Base-by-base conservation (phyloP, 805 yeast genomes). In the Metschnikowia koreensis region DNA sequence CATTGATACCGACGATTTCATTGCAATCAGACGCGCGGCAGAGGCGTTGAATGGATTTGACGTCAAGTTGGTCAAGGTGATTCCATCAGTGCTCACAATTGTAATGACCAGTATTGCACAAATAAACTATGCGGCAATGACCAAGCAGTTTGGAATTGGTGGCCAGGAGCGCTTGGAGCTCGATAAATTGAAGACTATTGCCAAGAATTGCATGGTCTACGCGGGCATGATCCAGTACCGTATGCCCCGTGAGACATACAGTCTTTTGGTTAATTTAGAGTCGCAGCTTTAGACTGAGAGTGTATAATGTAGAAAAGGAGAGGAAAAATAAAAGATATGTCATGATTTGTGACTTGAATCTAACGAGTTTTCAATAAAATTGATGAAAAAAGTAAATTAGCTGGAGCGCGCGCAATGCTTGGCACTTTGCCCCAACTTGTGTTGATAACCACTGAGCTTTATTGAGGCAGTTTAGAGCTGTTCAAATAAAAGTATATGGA, bases 201-300 rank as follows among this genome's bases (percentile, higher is more conserved):
- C 96, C 2, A 86, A 83, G 66, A 90, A 90, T 68, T 87, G 96
- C 68, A 90, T 92, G 91, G 82, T 92, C 3, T 93, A 87, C 67
- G 96, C 97, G 7, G 98, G 97, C 54, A 87, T 93, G 84, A 86
- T 92, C 37, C 96, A 89, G 70, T 91, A 88, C 69, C 85, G 87
- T 66, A 89, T 92, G 96, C 96, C 97, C 8, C 70, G 86, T 52
- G 96, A 89, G 60, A 84, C 89, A 0, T 89, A 87, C 65, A 82
- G 88, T 59, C 77, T 83, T 40, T 72, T 88, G 62, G 82, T 87
- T 33, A 81, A 79, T 55, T 69, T 88, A 52, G 96, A 88, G 64
- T 65, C 76, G 15, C 72, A 66, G 69, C 64, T 73, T 38, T 49
- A 47, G 47, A 46, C 34, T 31, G 22, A 22, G 22, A 31, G 34